Evolutionary conservation across 345 rosid species (phyloP).

Genomic region (Dimocarpus longan): DNA sequence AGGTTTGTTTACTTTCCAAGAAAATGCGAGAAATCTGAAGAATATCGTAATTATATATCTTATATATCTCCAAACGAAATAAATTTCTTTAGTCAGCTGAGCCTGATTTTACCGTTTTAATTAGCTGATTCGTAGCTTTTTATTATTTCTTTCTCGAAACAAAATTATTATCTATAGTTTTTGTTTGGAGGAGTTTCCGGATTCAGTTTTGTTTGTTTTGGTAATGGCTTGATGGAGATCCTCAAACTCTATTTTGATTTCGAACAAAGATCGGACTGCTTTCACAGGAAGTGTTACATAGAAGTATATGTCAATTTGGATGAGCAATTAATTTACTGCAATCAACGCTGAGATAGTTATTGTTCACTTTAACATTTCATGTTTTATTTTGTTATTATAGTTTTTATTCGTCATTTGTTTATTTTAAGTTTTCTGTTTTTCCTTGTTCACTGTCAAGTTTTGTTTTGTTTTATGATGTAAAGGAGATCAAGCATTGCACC

Average conservation of each 20-base stretch:
- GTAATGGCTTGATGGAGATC: constrained; percentile 12
- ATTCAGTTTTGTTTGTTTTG: constrained; percentile 7
- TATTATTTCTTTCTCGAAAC: not conserved
- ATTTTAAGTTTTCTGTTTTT: not conserved
- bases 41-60: not conserved
- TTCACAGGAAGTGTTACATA: not conserved
- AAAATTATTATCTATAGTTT: not conserved
- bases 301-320: not conserved
- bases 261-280: constrained; percentile 1
- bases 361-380: not conserved
- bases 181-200: not conserved
- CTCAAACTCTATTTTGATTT: not conserved
- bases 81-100: not conserved
- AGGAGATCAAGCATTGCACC: constrained; percentile 59
- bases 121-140: not conserved
- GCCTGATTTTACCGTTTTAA: not conserved
- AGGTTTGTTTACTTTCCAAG: constrained; percentile 47
- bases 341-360: not conserved
- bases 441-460: not conserved
- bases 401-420: not conserved
- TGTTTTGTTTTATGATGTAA: constrained; percentile 13
- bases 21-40: not conserved
- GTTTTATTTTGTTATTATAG: not conserved
- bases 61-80: not conserved
- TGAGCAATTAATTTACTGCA: not conserved